phyloP scores from a whole-genome alignment of 257 asterid genomes.

The Capsicum chinense region DNA sequence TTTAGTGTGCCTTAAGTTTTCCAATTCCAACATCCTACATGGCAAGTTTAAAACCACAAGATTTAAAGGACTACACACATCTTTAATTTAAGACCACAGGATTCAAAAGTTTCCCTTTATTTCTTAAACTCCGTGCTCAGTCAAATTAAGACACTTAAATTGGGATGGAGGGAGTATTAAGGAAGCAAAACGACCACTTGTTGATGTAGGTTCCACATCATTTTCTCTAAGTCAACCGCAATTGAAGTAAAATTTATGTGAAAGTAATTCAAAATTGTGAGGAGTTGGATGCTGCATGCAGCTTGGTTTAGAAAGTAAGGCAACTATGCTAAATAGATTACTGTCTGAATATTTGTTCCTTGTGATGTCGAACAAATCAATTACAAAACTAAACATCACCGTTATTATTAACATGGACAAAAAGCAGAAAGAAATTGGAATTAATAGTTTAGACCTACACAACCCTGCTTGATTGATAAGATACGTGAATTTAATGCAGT shows the following conservation, averaged over 20 bases:
- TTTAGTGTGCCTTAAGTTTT: neutral
- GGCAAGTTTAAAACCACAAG: neutral
- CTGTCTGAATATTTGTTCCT: neutral
- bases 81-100: neutral
- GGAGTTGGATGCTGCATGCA: conserved; percentile 11
- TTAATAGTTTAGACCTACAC: no score
- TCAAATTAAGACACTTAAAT: neutral
- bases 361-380: neutral
- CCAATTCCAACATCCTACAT: neutral
- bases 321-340: neutral
- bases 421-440: no score
- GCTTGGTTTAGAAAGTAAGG: neutral
- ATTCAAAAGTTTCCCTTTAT: neutral
- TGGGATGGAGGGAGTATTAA: neutral
- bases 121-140: neutral
- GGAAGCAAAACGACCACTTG: neutral
- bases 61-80: neutral
- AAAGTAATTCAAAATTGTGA: conserved; percentile 1
- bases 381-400: neutral
- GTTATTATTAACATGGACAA: neutral
- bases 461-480: no score
- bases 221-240: conserved; percentile 20
- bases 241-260: neutral
- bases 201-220: neutral
- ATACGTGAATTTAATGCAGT: neutral